Base-by-base conservation (phyloP, 495 filamentous ascomycete genomes). In the Lophiotrema nucula region DNA sequence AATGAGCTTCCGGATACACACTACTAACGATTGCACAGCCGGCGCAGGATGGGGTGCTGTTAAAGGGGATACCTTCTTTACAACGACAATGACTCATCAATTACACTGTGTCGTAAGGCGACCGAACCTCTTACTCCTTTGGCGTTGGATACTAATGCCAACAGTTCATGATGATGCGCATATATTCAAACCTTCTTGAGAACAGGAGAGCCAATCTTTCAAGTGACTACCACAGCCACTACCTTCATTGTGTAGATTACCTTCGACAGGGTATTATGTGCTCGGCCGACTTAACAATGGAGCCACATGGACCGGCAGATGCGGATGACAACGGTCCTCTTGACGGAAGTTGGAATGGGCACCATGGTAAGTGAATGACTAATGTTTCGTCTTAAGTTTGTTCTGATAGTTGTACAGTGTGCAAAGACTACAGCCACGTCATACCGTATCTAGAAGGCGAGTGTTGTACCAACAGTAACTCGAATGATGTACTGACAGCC, bases 71-170 rank as follows among this genome's bases (percentile, higher is more conserved):
- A 41, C 25, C 16, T 52, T 52, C 19, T 12, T 37, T 3, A 52
- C 49, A 10, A 52, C 49, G 2, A 41, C 49, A 13, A 52, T 52
- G 49, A 52, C 49, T 1, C 49, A 52, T 42, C 49, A 52, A 25
- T 23, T 52, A n/a, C 49, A 52, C 25, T 52, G 49, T 23, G 21
- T 52, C 27, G 49, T 52, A 52, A 24, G 49, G 6, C 18, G 21
- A 13, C 22, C n/a, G 8, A 22, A 15, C 2, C 16, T n/a, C 23
- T 3, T 4, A 18, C 33, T 42, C 19, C 23, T 15, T 21, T 27
- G 3, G 11, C 16, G 4, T 4, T 25, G n/a, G 31, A 8, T 22
- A 2, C 31, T 37, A 50, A 39, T 4, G 3, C 19, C 27, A 8
- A n/a, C 27, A 52, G 49, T 52, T 41, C 35, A 52, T 52, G 49